Conservation (phyloP, 352 stramenopile species). For the Phytophthora hybrid region DNA sequence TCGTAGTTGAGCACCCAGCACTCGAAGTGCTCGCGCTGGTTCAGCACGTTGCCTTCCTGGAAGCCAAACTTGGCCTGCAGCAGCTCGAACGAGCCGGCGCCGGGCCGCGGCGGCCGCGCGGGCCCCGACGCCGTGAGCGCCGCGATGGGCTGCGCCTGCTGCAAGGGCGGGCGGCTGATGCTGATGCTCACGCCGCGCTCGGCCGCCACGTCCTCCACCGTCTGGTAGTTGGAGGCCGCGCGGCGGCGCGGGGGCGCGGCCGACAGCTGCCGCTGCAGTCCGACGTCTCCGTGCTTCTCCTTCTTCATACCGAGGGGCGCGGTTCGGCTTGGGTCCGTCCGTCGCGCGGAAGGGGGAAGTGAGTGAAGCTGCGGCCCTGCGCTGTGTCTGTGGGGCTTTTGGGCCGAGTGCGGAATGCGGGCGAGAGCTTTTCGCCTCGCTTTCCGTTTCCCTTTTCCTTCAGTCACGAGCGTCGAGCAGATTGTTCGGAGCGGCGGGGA, state of each 20-base stretch:
- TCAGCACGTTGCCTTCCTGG: constrained; percentile 84
- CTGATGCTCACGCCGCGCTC: constrained; percentile 56
- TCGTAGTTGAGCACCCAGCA: constrained; percentile 88
- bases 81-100: constrained; percentile 74
- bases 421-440: constrained; percentile 31
- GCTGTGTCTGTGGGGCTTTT: not conserved
- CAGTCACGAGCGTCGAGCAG: constrained; percentile 42
- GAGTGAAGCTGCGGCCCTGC: too few relatives aligned
- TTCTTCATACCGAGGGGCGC: constrained; percentile 27
- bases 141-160: constrained; percentile 28
- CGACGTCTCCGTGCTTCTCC: constrained; percentile 25
- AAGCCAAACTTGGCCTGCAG: constrained; percentile 89
- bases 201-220: constrained; percentile 65
- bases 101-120: constrained; percentile 34
- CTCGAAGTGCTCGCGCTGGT: constrained; percentile 89
- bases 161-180: constrained; percentile 12
- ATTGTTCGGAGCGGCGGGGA: constrained; percentile 24
- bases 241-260: constrained; percentile 52
- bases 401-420: constrained; percentile 29
- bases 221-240: constrained; percentile 85
- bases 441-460: constrained; percentile 40
- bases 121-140: constrained; percentile 29
- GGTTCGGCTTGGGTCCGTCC: too few relatives aligned
- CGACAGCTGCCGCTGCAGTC: constrained; percentile 36
- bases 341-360: too few relatives aligned